Percentiles rank a stretch among this genome's conserved stretches.
Evolutionary conservation across 139 green algal species (phyloP).

Genomic region (Chlorella vulgaris): DNA sequence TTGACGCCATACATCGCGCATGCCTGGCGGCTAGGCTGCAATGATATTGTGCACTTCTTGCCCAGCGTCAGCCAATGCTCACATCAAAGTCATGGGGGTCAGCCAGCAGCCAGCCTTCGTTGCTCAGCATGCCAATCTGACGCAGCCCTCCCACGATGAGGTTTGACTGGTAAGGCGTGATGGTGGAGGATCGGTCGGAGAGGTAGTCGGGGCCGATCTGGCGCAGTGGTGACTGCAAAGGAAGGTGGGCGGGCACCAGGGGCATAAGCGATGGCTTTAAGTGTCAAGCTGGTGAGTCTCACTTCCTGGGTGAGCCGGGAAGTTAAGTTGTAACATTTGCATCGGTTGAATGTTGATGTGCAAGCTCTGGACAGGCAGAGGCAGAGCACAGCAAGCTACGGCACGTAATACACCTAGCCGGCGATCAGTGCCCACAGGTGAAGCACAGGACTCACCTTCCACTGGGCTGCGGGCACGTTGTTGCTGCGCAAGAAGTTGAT

Average conservation of each 20-base stretch:
- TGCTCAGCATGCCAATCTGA: slow-evolving; percentile 9
- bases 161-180: slow-evolving; percentile 4
- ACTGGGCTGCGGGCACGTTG: neutral
- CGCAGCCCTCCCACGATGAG: slow-evolving; percentile 1
- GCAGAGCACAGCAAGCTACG: no score
- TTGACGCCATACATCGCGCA: neutral
- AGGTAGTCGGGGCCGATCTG: slow-evolving; percentile 1
- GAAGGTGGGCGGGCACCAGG: neutral
- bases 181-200: slow-evolving; percentile 1
- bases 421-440: no score
- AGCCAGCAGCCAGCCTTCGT: slow-evolving; percentile 10
- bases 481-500: neutral
- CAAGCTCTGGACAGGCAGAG: no score
- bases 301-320: neutral
- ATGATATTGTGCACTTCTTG: neutral
- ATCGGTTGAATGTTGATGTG: no score
- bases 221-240: slow-evolving; percentile 8
- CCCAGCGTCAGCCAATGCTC: neutral
- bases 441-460: neutral
- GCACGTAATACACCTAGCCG: no score
- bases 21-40: neutral
- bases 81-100: slow-evolving; percentile 1
- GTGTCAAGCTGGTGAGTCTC: no score
- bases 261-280: no score
- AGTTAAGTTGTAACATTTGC: neutral